Evolutionary conservation across 1,284 basidiomycete species (phyloP).

Genomic region (Leccinum holopus): DNA sequence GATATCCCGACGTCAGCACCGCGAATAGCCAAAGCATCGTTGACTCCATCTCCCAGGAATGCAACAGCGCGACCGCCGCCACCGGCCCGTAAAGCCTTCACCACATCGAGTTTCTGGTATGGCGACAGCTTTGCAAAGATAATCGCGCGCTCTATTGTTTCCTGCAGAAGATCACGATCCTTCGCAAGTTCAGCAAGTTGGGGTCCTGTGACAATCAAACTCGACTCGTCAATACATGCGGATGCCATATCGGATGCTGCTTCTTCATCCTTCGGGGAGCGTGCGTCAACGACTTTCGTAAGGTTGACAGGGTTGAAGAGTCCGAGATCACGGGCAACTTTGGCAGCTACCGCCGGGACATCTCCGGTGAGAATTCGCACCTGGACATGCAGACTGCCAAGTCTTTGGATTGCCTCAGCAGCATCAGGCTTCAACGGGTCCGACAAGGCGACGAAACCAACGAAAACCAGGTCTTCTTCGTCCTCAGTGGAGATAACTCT

Average conservation of each 20-base stretch:
- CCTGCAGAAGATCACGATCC: slow-evolving; percentile 27
- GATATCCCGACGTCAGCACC: slow-evolving; percentile 93
- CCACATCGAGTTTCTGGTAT: slow-evolving; percentile 35
- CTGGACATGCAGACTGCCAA: slow-evolving; percentile 32
- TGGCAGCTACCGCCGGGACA: slow-evolving; percentile 33
- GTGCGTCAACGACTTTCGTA: slow-evolving; percentile 1
- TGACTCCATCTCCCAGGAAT: slow-evolving; percentile 35
- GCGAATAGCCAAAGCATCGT: slow-evolving; percentile 34
- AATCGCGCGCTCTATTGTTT: slow-evolving; percentile 34
- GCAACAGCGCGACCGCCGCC: slow-evolving; percentile 31
- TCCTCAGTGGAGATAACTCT: slow-evolving; percentile 23
- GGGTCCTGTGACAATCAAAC: slow-evolving; percentile 31
- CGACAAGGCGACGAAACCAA: slow-evolving; percentile 31
- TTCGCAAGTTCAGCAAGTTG: slow-evolving; percentile 33
- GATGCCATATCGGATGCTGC: slow-evolving; percentile 12
- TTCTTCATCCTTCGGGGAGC: slow-evolving; percentile 28
- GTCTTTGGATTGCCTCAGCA: slow-evolving; percentile 31
- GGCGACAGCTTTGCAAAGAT: slow-evolving; percentile 35
- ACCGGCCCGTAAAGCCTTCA: slow-evolving; percentile 31
- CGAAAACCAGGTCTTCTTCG: slow-evolving; percentile 31
- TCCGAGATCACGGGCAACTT: slow-evolving; percentile 35
- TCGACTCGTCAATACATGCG: slow-evolving; percentile 22
- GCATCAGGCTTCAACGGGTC: slow-evolving; percentile 35
- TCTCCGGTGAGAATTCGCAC: slow-evolving; percentile 35
- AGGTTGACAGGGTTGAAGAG: slow-evolving; percentile 28